Evolutionary conservation across 192 early-diverging fungal species (phyloP), one percentile per base, ranked within the genome.

Genomic region (Umbelopsis sp.): DNA sequence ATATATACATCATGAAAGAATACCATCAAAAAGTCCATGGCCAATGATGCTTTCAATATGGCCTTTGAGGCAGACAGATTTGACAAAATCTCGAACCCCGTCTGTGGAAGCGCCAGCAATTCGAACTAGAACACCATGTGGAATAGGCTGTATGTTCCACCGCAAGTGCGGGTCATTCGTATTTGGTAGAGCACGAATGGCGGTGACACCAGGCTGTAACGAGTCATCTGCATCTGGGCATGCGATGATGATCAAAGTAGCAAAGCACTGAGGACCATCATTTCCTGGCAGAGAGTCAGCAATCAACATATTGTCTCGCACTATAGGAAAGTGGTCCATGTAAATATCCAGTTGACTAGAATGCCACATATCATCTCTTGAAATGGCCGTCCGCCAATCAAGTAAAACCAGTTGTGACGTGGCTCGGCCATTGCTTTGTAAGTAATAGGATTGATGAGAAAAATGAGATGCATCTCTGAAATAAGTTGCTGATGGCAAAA

Each of bases 401-500:
- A 96, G 74, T 16, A 95, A 71, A 0, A 95, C 80, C 7, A 94
- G 68, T 26, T 89, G 90, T 2, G 86, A 82, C 22, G 73, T 74
- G 2, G 36, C 49, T 14, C 31, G 26, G 26, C 56, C 56, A 34
- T 62, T 31, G 31, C 83, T 71, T 31, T 72, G 69, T 25, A 91
- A 47, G 9, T 78, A 49, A n/a, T 93, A 81, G 7, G 41, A 34
- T 75, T 96, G 94, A 31, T 78, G 68, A 72, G 91, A 90, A 62
- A 72, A 78, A 68, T 90, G 95, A 34, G 80, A 70, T 0, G 93
- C 81, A 25, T 76, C 85, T 22, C 81, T 68, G 62, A 95, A 95
- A 74, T 89, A 91, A 8, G 90, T 91, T 14, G 93, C 90, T 4
- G 93, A 94, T 6, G 94, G 94, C 45, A 95, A 67, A 45, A 91